Percentiles rank a stretch among this genome's conserved stretches.
Evolutionary conservation across 2,329 filamentous ascomycete genomes (phyloP).

Genomic region (Leptographium lundbergii): DNA sequence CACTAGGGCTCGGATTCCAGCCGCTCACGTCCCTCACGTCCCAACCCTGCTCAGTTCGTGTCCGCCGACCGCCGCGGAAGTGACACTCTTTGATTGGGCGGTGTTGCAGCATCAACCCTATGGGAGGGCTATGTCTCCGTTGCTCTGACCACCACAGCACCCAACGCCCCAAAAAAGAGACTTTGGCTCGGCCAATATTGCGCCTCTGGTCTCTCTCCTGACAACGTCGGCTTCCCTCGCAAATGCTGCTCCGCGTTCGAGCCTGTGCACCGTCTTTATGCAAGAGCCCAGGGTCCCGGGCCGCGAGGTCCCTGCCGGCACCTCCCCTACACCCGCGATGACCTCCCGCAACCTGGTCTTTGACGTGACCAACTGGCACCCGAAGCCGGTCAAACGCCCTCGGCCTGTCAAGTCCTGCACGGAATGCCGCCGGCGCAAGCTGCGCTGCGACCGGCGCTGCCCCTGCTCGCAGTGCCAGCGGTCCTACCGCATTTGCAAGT

Average conservation of each 20-base stretch:
- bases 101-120: no score
- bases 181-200: background rate
- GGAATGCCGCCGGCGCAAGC: slow-evolving; percentile 44
- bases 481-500: slow-evolving; percentile 40
- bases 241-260: background rate
- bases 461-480: slow-evolving; percentile 47
- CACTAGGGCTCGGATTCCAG: background rate
- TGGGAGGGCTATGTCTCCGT: background rate
- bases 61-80: no score
- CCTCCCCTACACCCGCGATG: background rate
- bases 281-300: background rate
- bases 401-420: slow-evolving; percentile 44
- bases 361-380: slow-evolving; percentile 12
- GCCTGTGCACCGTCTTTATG: background rate
- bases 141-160: slow-evolving; percentile 1
- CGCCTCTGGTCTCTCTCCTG: background rate
- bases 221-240: background rate
- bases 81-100: no score
- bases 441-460: slow-evolving; percentile 41
- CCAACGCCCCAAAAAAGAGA: background rate
- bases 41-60: no score
- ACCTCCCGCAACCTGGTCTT: slow-evolving; percentile 9
- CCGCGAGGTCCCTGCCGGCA: background rate
- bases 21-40: background rate
- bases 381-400: slow-evolving; percentile 34